A percentile compares a stretch with the other conserved stretches of the same genome.
phyloP scores from a whole-genome alignment of 768 basidiomycete species.

The Rhodotorula toruloides region DNA sequence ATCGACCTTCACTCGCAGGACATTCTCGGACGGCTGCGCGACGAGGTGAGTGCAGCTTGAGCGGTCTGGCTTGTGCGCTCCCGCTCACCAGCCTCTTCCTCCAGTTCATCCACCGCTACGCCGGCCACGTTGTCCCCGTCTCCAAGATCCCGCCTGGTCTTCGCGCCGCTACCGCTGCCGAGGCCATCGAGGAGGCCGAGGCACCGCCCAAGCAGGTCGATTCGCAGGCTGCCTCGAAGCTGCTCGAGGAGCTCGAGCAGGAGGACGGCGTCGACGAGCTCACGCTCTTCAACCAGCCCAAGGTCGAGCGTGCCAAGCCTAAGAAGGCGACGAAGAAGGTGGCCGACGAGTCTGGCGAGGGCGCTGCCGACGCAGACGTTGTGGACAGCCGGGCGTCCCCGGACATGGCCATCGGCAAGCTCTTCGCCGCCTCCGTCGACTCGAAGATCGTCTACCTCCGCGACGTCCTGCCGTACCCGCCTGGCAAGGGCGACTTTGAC shows the following conservation, averaged over 20 bases:
- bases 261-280: slow-evolving; percentile 33
- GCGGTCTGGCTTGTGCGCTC: too few relatives aligned
- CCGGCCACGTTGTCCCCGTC: slow-evolving; percentile 50
- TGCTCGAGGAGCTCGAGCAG: too few relatives aligned
- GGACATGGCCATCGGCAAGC: slow-evolving; percentile 15
- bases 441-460: slow-evolving; percentile 62
- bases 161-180: slow-evolving; percentile 4
- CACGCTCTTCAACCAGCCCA: slow-evolving; percentile 23
- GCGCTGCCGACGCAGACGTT: neutral
- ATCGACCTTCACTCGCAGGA: slow-evolving; percentile 85
- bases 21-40: slow-evolving; percentile 64
- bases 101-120: slow-evolving; percentile 72
- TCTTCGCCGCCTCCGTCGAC: slow-evolving; percentile 9
- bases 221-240: too few relatives aligned
- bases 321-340: slow-evolving; percentile 3
- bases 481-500: slow-evolving; percentile 77
- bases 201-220: too few relatives aligned
- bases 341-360: neutral
- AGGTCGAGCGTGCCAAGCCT: slow-evolving; percentile 12
- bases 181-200: slow-evolving; percentile 33
- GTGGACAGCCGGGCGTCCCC: neutral
- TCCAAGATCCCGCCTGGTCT: slow-evolving; percentile 37
- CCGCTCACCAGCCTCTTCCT: neutral
- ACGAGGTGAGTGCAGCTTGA: slow-evolving; percentile 60
- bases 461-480: slow-evolving; percentile 73